Conservation (phyloP, 768 basidiomycete species). For the Lentinula sp. region DNA sequence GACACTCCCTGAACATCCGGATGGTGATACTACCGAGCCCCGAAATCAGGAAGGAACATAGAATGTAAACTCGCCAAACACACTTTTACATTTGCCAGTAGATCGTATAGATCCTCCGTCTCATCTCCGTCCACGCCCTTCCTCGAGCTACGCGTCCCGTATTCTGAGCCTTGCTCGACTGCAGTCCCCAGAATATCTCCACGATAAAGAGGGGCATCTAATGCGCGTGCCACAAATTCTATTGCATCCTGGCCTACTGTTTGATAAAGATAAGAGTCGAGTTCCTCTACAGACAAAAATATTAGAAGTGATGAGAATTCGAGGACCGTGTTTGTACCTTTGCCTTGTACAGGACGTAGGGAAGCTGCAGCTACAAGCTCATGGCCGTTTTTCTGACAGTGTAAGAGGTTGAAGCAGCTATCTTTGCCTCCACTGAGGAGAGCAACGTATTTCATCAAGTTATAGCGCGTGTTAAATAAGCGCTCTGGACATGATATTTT, state of each 20-base stretch:
- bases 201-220: constrained; percentile 83
- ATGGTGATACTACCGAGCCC: constrained; percentile 48
- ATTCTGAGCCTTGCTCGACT: constrained; percentile 77
- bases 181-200: constrained; percentile 77
- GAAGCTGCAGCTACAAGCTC: constrained; percentile 85
- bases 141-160: constrained; percentile 60
- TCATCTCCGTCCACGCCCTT: constrained; percentile 78
- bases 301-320: constrained; percentile 13
- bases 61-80: neutral
- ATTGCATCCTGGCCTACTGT: constrained; percentile 98
- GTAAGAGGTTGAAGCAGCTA: constrained; percentile 91
- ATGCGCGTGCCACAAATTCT: constrained; percentile 74
- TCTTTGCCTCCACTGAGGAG: constrained; percentile 98
- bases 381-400: constrained; percentile 84
- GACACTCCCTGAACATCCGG: constrained; percentile 85
- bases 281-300: constrained; percentile 65
- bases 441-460: constrained; percentile 71
- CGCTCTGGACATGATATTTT: too few relatives aligned
- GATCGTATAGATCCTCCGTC: constrained; percentile 84
- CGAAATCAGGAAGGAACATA: constrained; percentile 1
- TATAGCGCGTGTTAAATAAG: neutral
- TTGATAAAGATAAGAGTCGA: constrained; percentile 98
- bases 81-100: constrained; percentile 78
- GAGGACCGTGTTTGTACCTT: constrained; percentile 46
- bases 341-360: constrained; percentile 75